Evolutionary conservation across 148 eudicot genomes (phyloP).

Genomic region (Nyssa sinensis): DNA sequence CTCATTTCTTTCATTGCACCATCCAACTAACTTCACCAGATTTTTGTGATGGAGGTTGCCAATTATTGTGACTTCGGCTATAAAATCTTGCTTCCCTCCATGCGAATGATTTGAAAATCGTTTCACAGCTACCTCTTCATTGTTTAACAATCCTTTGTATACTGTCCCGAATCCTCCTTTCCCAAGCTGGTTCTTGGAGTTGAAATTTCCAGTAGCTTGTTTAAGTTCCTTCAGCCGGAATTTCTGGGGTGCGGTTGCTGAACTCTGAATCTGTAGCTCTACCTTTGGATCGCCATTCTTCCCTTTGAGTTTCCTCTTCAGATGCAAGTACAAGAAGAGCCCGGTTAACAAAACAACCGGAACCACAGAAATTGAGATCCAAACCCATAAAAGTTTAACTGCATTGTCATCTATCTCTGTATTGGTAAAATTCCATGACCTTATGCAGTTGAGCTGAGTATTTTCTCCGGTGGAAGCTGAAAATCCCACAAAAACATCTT

Average conservation of each 20-base stretch:
- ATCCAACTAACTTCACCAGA: slow-evolving; percentile 39
- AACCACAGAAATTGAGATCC: slow-evolving; percentile 8
- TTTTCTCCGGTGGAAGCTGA: slow-evolving; percentile 35
- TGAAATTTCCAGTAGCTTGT: slow-evolving; percentile 31
- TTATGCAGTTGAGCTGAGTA: slow-evolving; percentile 35
- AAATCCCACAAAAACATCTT: slow-evolving; percentile 32
- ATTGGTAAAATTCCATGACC: slow-evolving; percentile 27
- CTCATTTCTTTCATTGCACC: slow-evolving; percentile 44
- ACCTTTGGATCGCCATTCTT: slow-evolving; percentile 5
- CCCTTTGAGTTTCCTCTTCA: slow-evolving; percentile 13
- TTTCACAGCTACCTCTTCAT: slow-evolving; percentile 36
- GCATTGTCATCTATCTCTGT: slow-evolving; percentile 1
- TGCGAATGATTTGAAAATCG: slow-evolving; percentile 30
- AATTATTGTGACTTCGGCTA: slow-evolving; percentile 44
- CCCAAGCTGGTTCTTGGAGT: slow-evolving; percentile 28
- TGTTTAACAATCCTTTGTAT: slow-evolving; percentile 27
- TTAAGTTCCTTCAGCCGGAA: slow-evolving; percentile 33
- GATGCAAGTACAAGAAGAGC: slow-evolving; percentile 7
- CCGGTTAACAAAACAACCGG: background rate
- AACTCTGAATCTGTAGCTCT: slow-evolving; percentile 2
- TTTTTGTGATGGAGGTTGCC: slow-evolving; percentile 48
- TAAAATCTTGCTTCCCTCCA: slow-evolving; percentile 39
- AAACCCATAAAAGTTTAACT: slow-evolving; percentile 11
- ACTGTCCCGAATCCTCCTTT: slow-evolving; percentile 41
- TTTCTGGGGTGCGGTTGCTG: slow-evolving; percentile 35